Conservation (phyloP, 2,329 filamentous ascomycete species). For the Venturia aucupariae region DNA sequence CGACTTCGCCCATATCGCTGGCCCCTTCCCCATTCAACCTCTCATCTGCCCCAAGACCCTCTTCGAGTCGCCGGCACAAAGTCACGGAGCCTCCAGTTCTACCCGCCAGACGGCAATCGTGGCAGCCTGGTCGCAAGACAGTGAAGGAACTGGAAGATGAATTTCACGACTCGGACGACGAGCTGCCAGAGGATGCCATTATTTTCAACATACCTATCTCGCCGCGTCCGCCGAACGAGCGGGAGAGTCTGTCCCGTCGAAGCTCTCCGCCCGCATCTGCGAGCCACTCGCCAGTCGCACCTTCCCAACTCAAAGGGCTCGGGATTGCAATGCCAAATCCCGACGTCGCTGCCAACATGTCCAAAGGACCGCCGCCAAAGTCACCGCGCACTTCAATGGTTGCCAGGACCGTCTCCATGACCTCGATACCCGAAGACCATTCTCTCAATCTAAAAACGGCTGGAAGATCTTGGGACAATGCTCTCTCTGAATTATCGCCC, state of each 20-base stretch:
- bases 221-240: slow-evolving; percentile 39
- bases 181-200: slow-evolving; percentile 67
- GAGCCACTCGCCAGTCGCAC: slow-evolving; percentile 4
- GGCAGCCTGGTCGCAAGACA: slow-evolving; percentile 63
- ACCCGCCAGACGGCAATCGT: slow-evolving; percentile 42
- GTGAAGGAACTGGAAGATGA: slow-evolving; percentile 64
- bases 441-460: slow-evolving; percentile 1
- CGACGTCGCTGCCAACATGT: background rate
- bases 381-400: slow-evolving; percentile 20
- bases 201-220: slow-evolving; percentile 78
- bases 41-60: slow-evolving; percentile 22
- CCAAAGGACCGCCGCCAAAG: slow-evolving; percentile 12
- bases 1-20: slow-evolving; percentile 8
- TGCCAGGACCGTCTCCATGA: slow-evolving; percentile 16
- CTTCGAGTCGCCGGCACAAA: slow-evolving; percentile 24
- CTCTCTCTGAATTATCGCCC: slow-evolving; percentile 56
- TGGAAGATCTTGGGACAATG: slow-evolving; percentile 62
- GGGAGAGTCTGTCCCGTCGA: slow-evolving; percentile 26
- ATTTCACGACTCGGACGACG: slow-evolving; percentile 68
- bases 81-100: slow-evolving; percentile 15
- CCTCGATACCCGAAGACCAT: slow-evolving; percentile 9
- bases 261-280: slow-evolving; percentile 14
- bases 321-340: slow-evolving; percentile 8
- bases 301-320: background rate
- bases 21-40: slow-evolving; percentile 26